phyloP scores from a whole-genome alignment of 495 filamentous ascomycete species.

The Jackrogersella minutella region DNA sequence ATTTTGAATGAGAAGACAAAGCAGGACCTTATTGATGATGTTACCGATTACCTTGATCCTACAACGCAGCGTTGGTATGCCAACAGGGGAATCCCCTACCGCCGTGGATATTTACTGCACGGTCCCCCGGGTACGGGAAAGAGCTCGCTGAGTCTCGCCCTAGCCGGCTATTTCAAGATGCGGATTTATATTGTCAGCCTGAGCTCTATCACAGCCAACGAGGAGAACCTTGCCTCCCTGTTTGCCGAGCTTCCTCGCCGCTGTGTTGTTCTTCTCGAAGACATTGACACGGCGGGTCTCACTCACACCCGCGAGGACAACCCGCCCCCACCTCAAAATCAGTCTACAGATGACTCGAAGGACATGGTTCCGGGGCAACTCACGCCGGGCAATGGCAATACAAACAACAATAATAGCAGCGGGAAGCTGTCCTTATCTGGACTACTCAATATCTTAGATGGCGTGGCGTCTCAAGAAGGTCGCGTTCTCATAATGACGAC shows the following conservation, averaged over 20 bases:
- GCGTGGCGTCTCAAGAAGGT: constrained; percentile 79
- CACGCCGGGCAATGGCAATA: constrained; percentile 34
- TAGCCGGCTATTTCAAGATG: constrained; percentile 75
- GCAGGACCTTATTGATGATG: constrained; percentile 75
- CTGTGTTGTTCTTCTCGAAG: constrained; percentile 77
- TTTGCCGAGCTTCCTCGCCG: constrained; percentile 73
- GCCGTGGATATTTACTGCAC: constrained; percentile 87
- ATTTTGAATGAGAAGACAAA: constrained; percentile 82
- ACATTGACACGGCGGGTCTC: constrained; percentile 77
- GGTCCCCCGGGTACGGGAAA: constrained; percentile 88
- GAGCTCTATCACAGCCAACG: constrained; percentile 68
- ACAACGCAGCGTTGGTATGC: constrained; percentile 80
- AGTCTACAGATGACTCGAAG: constrained; percentile 6
- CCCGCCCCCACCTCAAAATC: neutral
- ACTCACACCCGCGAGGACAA: constrained; percentile 62
- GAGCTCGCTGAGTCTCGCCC: constrained; percentile 66
- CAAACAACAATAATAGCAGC: constrained; percentile 16
- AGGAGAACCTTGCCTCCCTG: constrained; percentile 73
- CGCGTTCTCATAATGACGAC: constrained; percentile 87
- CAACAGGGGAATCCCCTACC: constrained; percentile 76
- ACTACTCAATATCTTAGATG: constrained; percentile 81
- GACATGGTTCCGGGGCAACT: constrained; percentile 45
- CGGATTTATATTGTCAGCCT: constrained; percentile 75
- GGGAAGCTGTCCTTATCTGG: constrained; percentile 75
- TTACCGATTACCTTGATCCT: constrained; percentile 88